Percentiles rank a stretch among this genome's conserved stretches.
Conservation (phyloP, 2,329 filamentous ascomycete species). For the Arthroderma sp. region DNA sequence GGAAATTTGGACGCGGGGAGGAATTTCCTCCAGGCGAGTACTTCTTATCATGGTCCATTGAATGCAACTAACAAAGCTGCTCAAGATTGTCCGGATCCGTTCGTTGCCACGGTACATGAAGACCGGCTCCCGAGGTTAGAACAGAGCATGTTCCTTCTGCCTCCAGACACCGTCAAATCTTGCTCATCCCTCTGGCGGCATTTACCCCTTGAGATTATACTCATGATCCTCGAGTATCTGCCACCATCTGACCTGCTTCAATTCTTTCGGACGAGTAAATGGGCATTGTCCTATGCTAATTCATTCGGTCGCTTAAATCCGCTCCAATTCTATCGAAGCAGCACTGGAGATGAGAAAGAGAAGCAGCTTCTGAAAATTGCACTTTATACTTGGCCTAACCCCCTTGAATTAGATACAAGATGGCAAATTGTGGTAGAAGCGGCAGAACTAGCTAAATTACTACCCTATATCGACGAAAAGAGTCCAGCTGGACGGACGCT, state of each 20-base stretch:
- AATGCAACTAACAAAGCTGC: neutral
- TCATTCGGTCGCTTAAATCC: constrained; percentile 4
- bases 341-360: neutral
- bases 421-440: constrained; percentile 4
- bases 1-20: neutral
- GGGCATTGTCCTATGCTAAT: constrained; percentile 4
- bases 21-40: too few species aligned
- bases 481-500: neutral
- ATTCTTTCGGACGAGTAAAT: constrained; percentile 4
- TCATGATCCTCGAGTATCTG: constrained; percentile 3
- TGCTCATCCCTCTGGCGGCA: neutral
- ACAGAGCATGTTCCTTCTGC: constrained; percentile 1
- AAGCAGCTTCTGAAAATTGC: constrained; percentile 4
- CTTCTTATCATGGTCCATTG: neutral
- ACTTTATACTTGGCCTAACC: neutral
- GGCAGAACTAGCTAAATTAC: constrained; percentile 4
- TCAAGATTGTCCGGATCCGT: constrained; percentile 1
- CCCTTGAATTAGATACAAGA: constrained; percentile 1
- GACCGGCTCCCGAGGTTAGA: neutral
- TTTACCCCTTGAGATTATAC: constrained; percentile 1
- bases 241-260: constrained; percentile 1
- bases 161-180: neutral
- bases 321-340: constrained; percentile 4
- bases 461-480: neutral
- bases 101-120: neutral